A percentile compares a stretch with the other conserved stretches of the same genome.
Evolutionary conservation across 2,329 filamentous ascomycete genomes (phyloP).

Genomic region (Aspergillus calidoustus): DNA sequence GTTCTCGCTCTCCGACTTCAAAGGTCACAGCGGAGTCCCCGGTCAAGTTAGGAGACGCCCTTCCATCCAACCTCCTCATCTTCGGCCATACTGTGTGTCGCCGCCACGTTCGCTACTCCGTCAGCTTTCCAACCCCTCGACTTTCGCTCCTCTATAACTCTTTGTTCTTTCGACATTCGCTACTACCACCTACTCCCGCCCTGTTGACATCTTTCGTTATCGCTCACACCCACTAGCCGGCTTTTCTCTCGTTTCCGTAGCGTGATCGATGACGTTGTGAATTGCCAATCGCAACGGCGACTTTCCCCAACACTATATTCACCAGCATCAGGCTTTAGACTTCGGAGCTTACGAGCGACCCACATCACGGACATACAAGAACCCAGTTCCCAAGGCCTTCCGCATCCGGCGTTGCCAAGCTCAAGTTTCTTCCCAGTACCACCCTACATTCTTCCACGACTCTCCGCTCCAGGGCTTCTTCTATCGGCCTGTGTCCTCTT

Average conservation of each 20-base stretch:
- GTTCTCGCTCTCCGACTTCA: slow-evolving; percentile 12
- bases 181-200: slow-evolving; percentile 15
- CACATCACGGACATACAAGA: slow-evolving; percentile 19
- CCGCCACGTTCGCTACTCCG: slow-evolving; percentile 37
- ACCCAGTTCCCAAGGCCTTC: slow-evolving; percentile 30
- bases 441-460: slow-evolving; percentile 22
- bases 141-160: slow-evolving; percentile 26
- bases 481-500: slow-evolving; percentile 17
- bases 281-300: slow-evolving; percentile 21
- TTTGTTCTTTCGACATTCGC: slow-evolving; percentile 20
- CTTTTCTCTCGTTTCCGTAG: slow-evolving; percentile 23
- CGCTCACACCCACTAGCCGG: slow-evolving; percentile 22
- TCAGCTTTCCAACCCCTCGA: slow-evolving; percentile 20
- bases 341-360: slow-evolving; percentile 8
- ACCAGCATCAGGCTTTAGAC: slow-evolving; percentile 8
- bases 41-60: slow-evolving; percentile 9
- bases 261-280: slow-evolving; percentile 30
- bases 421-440: slow-evolving; percentile 39
- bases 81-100: slow-evolving; percentile 40
- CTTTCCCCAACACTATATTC: slow-evolving; percentile 14
- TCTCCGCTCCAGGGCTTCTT: slow-evolving; percentile 6
- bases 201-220: slow-evolving; percentile 18
- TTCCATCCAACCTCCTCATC: slow-evolving; percentile 16
- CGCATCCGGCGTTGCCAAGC: slow-evolving; percentile 42
- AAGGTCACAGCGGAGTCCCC: slow-evolving; percentile 13